Base-by-base conservation (phyloP, 2,329 filamentous ascomycete genomes). In the Coniochaeta sp. region DNA sequence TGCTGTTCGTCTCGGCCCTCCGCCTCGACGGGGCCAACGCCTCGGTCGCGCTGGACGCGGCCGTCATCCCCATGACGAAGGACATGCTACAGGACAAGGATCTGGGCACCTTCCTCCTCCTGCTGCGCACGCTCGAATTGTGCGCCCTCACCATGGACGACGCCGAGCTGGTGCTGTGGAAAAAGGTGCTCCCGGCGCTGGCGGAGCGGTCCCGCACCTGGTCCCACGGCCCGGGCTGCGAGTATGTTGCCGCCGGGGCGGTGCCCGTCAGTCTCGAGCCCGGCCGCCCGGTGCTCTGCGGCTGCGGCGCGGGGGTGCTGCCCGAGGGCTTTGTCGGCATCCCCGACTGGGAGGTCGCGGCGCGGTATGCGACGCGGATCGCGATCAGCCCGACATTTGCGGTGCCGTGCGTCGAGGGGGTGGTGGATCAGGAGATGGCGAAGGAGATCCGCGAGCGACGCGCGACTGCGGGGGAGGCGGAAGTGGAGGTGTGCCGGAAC, bases 121-220 rank as follows among this genome's bases (percentile, higher is more conserved):
- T 67, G 12, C 24, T 52, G 24, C 47, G 47, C 16, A n/a, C 26
- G 2, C 47, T 52, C 26, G 47, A 52, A 9, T 2, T 6, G 3
- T 52, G 24, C 14, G 6, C 2, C 12, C 64, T 77, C n/a, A 67
- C 58, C 0, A 74, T 81, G 4, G 71, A 79, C 30, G 81, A 83
- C 12, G 80, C 76, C n/a, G 88, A 89, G 40, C 73, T 91, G 2
- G 69, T 80, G 1, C 70, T 80, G 10, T 82, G 79, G 80, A 80
- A 80, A 65, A 72, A 69, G 40, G 59, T 68, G 1, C 66, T 82
- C 3, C 78, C 79, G 0, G 72, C 75, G 0, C 62, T 80, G 55
- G 77, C 68, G 1, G 80, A 83, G 68, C 72, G 80, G 32, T 80
- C 78, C 62, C 74, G 80, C n/a, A 78, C 74, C 4, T 81, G 79